phyloP scores from a whole-genome alignment of 192 early-diverging fungal species.

The Coemansia sp. region DNA sequence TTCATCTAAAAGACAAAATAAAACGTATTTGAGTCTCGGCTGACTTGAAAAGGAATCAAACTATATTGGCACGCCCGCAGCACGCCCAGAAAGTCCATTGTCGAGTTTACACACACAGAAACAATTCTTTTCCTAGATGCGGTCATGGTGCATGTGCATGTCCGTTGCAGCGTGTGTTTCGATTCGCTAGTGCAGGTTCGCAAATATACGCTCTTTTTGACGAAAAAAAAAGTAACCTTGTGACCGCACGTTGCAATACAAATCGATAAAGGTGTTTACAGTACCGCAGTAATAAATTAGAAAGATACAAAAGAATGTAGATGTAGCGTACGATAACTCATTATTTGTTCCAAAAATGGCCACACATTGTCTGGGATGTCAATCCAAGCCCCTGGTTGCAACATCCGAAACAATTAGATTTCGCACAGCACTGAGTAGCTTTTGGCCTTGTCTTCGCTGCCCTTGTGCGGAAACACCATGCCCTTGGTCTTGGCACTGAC shows the following conservation, averaged over 20 bases:
- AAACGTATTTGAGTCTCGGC: background rate
- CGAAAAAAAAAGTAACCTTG: too few species aligned
- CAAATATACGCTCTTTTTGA: too few species aligned
- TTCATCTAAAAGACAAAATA: background rate
- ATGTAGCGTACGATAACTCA: too few species aligned
- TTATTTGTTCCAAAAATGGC: background rate
- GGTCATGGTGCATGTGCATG: background rate
- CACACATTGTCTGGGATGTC: too few species aligned
- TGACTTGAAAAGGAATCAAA: background rate
- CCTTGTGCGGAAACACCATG: slow-evolving; percentile 51
- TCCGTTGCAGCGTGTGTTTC: too few species aligned
- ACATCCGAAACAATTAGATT: background rate
- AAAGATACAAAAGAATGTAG: too few species aligned
- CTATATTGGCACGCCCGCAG: background rate
- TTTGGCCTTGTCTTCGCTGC: slow-evolving; percentile 51
- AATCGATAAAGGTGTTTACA: too few species aligned
- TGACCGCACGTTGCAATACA: too few species aligned
- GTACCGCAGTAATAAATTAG: too few species aligned
- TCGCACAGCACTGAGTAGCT: slow-evolving; percentile 60
- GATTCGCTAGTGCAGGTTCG: too few species aligned
- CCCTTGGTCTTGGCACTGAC: slow-evolving; percentile 39
- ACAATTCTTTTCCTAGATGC: background rate
- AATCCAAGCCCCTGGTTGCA: too few species aligned
- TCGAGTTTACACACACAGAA: background rate
- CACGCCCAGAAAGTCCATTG: background rate